Evolutionary conservation across 83 land plant genomes (phyloP).

Genomic region (Picea mariana): DNA sequence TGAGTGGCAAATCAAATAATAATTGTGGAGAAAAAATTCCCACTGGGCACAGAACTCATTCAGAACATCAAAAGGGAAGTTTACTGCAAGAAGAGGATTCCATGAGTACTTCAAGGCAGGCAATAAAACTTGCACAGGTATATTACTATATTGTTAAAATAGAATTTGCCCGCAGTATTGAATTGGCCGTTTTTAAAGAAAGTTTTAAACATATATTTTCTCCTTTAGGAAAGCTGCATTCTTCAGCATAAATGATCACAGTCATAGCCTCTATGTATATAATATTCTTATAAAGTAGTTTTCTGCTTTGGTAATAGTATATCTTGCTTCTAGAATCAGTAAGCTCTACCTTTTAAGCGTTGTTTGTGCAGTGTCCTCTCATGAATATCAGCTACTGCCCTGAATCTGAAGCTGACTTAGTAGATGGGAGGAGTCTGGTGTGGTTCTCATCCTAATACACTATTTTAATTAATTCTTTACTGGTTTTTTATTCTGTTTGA

Average conservation of each 20-base stretch:
- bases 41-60: background rate
- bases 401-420: constrained; percentile 57
- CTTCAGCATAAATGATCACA: background rate
- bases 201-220: background rate
- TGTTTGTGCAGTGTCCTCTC: constrained; percentile 74
- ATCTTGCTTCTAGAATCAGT: background rate
- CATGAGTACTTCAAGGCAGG: background rate
- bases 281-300: background rate
- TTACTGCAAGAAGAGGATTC: background rate
- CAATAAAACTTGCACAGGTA: background rate
- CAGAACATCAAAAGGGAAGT: constrained; percentile 7
- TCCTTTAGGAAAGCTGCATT: too few species aligned
- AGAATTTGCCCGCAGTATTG: background rate
- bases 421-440: constrained; percentile 69
- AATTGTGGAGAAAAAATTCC: constrained; percentile 2
- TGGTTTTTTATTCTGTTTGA: background rate
- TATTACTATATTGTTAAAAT: background rate
- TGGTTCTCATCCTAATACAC: constrained; percentile 1
- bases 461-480: background rate
- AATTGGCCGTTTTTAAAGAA: background rate
- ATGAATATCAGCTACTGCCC: constrained; percentile 94
- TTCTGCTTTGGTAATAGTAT: background rate
- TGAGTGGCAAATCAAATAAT: constrained; percentile 23
- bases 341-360: background rate
- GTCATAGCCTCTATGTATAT: background rate